A percentile compares a stretch with the other conserved stretches of the same genome.
phyloP scores from a whole-genome alignment of 108 stramenopile species.

The Nitzschia inconspicua region DNA sequence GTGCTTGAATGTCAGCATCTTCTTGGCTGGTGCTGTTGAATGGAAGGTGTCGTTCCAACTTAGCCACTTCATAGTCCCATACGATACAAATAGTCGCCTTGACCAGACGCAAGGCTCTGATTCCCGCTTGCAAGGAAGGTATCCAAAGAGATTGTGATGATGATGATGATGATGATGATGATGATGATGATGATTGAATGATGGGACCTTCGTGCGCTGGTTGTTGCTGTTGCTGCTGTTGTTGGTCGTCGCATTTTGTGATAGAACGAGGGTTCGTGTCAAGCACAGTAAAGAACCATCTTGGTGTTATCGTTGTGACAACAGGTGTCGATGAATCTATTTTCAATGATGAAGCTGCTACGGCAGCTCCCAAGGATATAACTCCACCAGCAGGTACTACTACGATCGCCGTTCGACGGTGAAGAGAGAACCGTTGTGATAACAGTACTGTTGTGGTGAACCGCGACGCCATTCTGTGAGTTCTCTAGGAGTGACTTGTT shows the following conservation, averaged over 20 bases:
- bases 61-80: constrained; percentile 57
- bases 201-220: not conserved
- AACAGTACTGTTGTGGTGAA: too few species aligned
- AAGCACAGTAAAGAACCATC: too few species aligned
- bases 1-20: constrained; percentile 24
- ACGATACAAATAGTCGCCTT: constrained; percentile 52
- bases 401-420: not conserved
- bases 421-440: too few species aligned
- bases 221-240: not conserved
- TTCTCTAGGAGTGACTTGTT: too few species aligned
- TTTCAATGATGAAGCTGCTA: too few species aligned
- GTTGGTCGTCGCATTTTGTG: constrained; percentile 1
- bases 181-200: too few species aligned
- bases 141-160: constrained; percentile 22
- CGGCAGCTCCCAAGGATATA: too few species aligned
- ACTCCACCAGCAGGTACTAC: not conserved
- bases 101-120: constrained; percentile 52
- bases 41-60: constrained; percentile 5
- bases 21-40: constrained; percentile 11
- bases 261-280: too few species aligned
- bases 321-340: too few species aligned
- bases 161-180: too few species aligned
- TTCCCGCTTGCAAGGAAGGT: constrained; percentile 61
- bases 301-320: too few species aligned
- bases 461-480: too few species aligned